phyloP scores from a whole-genome alignment of 164 flowering plant genomes.

The Vitis riparia region DNA sequence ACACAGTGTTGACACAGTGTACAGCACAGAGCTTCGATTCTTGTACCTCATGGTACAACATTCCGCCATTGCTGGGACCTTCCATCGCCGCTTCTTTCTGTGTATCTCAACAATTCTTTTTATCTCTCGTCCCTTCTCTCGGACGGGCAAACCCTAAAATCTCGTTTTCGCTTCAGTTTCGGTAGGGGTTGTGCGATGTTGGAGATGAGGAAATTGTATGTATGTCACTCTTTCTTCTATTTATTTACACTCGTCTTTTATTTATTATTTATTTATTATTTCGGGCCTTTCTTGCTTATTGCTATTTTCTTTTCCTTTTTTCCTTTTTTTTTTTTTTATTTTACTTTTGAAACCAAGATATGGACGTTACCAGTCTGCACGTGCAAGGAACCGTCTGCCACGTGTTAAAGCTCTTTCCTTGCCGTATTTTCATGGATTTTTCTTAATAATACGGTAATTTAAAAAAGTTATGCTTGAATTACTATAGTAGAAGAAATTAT shows the following conservation, averaged over 20 bases:
- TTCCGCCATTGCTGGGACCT: slow-evolving; percentile 82
- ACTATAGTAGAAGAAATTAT: too few relatives aligned
- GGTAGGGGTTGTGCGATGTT: background rate
- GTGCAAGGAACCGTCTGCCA: slow-evolving; percentile 3
- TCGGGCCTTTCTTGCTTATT: too few relatives aligned
- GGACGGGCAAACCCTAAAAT: slow-evolving; percentile 17
- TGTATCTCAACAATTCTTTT: background rate
- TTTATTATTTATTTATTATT: too few relatives aligned
- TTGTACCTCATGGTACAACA: slow-evolving; percentile 97
- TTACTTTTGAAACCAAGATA: too few relatives aligned
- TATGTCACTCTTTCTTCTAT: too few relatives aligned
- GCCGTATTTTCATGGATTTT: too few relatives aligned
- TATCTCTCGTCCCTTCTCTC: background rate
- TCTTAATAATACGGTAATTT: too few relatives aligned
- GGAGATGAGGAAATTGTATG: background rate
- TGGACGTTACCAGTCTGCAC: slow-evolving; percentile 5
- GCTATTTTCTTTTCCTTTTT: too few relatives aligned
- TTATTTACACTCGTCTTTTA: too few relatives aligned
- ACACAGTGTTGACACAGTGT: slow-evolving; percentile 92
- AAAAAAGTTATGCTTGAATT: too few relatives aligned
- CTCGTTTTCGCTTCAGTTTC: background rate
- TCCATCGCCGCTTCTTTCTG: slow-evolving; percentile 39
- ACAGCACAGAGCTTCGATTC: slow-evolving; percentile 97
- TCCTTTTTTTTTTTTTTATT: too few relatives aligned
- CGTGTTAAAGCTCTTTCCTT: background rate